Conservation (phyloP, 148 eudicot species). For the Vaccinium vitisidaea region DNA sequence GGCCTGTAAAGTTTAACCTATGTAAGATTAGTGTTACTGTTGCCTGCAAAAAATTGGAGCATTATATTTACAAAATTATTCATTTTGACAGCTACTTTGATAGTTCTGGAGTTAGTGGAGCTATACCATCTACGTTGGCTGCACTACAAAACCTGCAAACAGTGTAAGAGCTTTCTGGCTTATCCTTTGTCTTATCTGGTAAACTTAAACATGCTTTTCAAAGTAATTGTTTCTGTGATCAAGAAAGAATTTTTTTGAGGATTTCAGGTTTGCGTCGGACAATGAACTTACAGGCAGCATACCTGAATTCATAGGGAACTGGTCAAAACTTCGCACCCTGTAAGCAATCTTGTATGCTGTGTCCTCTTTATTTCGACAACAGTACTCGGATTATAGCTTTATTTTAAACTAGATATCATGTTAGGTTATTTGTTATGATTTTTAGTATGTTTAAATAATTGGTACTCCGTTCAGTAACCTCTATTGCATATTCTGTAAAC, state of each 20-base stretch:
- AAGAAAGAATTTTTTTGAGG: slow-evolving; percentile 9
- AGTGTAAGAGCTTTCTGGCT: slow-evolving; percentile 46
- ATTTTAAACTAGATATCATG: not conserved
- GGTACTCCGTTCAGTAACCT: not conserved
- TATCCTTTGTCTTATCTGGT: not conserved
- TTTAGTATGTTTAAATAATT: not conserved
- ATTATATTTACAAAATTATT: not conserved
- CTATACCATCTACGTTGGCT: slow-evolving; percentile 20
- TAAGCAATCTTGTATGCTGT: slow-evolving; percentile 15
- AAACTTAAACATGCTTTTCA: not conserved
- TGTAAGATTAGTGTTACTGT: not conserved
- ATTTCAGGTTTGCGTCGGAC: slow-evolving; percentile 79
- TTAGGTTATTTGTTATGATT: not conserved
- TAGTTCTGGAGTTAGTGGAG: slow-evolving; percentile 79
- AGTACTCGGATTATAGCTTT: not conserved
- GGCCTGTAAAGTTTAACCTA: not conserved
- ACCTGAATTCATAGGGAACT: slow-evolving; percentile 62
- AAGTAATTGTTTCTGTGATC: not conserved
- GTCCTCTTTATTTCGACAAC: not conserved
- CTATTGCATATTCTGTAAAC: not conserved
- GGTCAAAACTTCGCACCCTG: slow-evolving; percentile 24
- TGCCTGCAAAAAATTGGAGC: not conserved
- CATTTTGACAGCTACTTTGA: slow-evolving; percentile 49
- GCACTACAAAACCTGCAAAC: slow-evolving; percentile 42
- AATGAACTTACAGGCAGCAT: slow-evolving; percentile 56